A percentile compares a stretch with the other conserved stretches of the same genome.
Conservation (phyloP, 345 rosid species). For the Eucalyptus guilfoylei region DNA sequence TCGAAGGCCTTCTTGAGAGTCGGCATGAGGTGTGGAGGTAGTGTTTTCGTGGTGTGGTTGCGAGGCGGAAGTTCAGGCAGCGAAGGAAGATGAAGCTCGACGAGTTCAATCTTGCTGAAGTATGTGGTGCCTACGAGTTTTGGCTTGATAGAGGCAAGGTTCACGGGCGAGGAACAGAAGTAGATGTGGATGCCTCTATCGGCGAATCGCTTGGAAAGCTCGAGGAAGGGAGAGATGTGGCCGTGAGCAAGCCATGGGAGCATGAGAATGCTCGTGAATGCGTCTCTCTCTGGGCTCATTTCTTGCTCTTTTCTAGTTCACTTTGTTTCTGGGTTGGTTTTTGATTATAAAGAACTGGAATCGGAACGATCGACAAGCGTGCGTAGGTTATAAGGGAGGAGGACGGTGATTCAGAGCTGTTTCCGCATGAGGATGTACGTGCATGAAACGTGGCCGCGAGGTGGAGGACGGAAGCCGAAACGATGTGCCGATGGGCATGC, state of each 20-base stretch:
- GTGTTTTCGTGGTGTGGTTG: constrained; percentile 13
- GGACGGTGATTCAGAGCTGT: background rate
- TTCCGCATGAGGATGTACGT: background rate
- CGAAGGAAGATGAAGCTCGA: constrained; percentile 9
- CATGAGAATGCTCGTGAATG: background rate
- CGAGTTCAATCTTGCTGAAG: background rate
- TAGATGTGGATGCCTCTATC: background rate
- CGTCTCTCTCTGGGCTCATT: background rate
- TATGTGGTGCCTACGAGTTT: background rate
- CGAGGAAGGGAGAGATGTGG: background rate
- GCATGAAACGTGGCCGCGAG: background rate
- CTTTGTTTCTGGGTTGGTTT: background rate
- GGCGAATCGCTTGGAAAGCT: constrained; percentile 1
- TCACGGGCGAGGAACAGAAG: constrained; percentile 6
- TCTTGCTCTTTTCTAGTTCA: background rate
- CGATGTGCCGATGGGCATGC: background rate
- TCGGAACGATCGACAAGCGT: background rate
- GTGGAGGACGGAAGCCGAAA: background rate
- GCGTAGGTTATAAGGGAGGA: background rate
- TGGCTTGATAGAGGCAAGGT: background rate
- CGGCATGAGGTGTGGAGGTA: constrained; percentile 2
- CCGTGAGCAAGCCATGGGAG: constrained; percentile 14
- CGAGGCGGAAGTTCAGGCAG: constrained; percentile 6
- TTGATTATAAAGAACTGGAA: background rate
- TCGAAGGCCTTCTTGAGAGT: constrained; percentile 4